Evolutionary conservation across 2,329 filamentous ascomycete genomes (phyloP).

Genomic region (Phaeophleospora eucalypticola): DNA sequence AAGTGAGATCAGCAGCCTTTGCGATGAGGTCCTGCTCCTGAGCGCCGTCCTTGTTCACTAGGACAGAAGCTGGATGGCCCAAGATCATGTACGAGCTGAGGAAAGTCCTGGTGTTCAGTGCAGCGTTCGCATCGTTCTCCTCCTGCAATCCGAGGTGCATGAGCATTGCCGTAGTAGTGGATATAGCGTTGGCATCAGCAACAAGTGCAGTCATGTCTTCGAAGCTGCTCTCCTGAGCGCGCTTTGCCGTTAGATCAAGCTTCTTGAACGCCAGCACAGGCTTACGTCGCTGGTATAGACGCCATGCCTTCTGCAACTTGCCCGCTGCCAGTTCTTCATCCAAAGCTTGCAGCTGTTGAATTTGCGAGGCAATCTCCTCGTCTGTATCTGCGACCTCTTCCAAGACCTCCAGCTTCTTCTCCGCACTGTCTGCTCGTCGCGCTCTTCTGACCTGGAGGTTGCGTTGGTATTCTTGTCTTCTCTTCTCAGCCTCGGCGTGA

Average conservation of each 20-base stretch:
- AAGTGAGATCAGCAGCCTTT: constrained; percentile 72
- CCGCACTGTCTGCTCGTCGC: constrained; percentile 37
- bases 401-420: constrained; percentile 49
- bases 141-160: constrained; percentile 62
- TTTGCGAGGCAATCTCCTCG: constrained; percentile 41
- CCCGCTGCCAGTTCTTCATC: constrained; percentile 59
- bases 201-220: constrained; percentile 69
- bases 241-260: constrained; percentile 66
- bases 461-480: constrained; percentile 55
- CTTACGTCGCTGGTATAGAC: constrained; percentile 53
- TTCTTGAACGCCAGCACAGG: constrained; percentile 62
- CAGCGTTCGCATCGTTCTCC: constrained; percentile 56
- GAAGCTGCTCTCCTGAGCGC: constrained; percentile 66
- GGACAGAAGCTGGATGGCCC: constrained; percentile 71
- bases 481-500: constrained; percentile 69
- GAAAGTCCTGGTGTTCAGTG: constrained; percentile 70
- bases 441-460: constrained; percentile 46
- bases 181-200: constrained; percentile 61
- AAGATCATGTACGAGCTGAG: constrained; percentile 76
- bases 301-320: constrained; percentile 69
- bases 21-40: constrained; percentile 68
- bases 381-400: constrained; percentile 46
- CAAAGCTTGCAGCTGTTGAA: constrained; percentile 37
- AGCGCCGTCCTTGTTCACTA: constrained; percentile 69
- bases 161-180: constrained; percentile 63